Conservation (phyloP, 192 early-diverging fungal species). For the Podila epicladia region DNA sequence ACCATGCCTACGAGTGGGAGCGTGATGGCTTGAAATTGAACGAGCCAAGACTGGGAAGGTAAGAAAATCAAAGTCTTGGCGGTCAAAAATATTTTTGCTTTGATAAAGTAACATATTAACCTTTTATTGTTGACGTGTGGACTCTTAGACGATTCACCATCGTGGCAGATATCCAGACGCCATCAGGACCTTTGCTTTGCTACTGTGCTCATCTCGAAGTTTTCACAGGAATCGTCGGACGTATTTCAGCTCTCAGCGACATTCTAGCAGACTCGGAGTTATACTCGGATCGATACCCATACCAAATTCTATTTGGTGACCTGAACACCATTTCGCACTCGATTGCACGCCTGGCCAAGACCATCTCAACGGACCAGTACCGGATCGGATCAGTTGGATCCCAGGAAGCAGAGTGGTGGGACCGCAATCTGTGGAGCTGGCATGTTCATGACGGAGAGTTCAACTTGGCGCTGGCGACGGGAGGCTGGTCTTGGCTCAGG, state of each 20-base stretch:
- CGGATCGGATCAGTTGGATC: slow-evolving; percentile 69
- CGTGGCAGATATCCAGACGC: slow-evolving; percentile 63
- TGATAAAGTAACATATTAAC: slow-evolving; percentile 1
- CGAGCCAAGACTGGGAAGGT: slow-evolving; percentile 76
- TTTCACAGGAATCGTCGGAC: slow-evolving; percentile 78
- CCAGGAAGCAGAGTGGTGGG: slow-evolving; percentile 78
- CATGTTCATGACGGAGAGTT: slow-evolving; percentile 53
- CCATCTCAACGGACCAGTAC: slow-evolving; percentile 71
- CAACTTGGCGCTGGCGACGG: slow-evolving; percentile 50
- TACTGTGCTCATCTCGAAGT: slow-evolving; percentile 84
- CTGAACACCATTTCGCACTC: slow-evolving; percentile 85
- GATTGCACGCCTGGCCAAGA: slow-evolving; percentile 72
- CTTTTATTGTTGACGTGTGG: background rate
- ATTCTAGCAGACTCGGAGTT: slow-evolving; percentile 68
- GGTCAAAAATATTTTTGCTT: background rate
- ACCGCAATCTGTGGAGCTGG: slow-evolving; percentile 66
- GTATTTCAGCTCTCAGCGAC: slow-evolving; percentile 73
- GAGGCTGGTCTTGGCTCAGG: slow-evolving; percentile 39
- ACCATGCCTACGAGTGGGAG: slow-evolving; percentile 80
- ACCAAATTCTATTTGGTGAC: slow-evolving; percentile 81
- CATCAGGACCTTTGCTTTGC: slow-evolving; percentile 65
- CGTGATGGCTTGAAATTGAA: slow-evolving; percentile 63
- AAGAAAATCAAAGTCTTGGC: background rate
- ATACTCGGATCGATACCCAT: slow-evolving; percentile 55
- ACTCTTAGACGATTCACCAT: slow-evolving; percentile 67